Evolutionary conservation across 805 yeast genomes (phyloP), one percentile per base, ranked within the genome.

Genomic region (Saccharomycopsis sp.): DNA sequence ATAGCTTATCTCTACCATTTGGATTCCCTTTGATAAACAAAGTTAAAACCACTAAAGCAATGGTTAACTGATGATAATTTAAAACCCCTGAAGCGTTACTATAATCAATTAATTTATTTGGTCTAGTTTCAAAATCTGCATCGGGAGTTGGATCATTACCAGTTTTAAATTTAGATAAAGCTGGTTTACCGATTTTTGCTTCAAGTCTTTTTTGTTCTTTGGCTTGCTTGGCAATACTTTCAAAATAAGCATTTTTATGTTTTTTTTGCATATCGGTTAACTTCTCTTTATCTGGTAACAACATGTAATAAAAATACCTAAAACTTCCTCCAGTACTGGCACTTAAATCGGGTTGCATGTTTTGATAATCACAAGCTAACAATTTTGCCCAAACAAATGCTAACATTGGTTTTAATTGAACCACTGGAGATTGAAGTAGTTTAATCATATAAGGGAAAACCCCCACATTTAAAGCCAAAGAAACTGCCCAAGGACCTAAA

Each of bases 351-450:
- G 80, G 87, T 57, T 92, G 98, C 3, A 95, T 85, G 52, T 82
- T 80, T 49, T 75, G 72, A 56, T 82, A 80, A 59, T 89, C 97
- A 19, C 92, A 94, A 2, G 96, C 88, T 92, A 92, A 86, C 18
- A 92, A 86, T 49, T 97, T 69, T 1, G 97, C 95, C 98, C 98
- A 92, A 40, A 92, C 92, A 53, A 89, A 92, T 1, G 92, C 92
- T 42, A 92, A 62, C 3, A 89, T 95, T 0, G 97, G 97, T 52
- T 87, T 87, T 44, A 92, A 66, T 53, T 92, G 97, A 21, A 85
- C 94, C 0, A 97, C 96, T 0, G 97, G 97, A 45, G 94, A 79
- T 56, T 89, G 97, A 26, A 92, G 62, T 18, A 92, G 67, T 52
- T 88, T 86, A 40, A 89, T 64, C 25, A 92, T 95, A 55, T 92